Evolutionary conservation across 116 monocot genomes (phyloP).

Genomic region (Iris pallida): DNA sequence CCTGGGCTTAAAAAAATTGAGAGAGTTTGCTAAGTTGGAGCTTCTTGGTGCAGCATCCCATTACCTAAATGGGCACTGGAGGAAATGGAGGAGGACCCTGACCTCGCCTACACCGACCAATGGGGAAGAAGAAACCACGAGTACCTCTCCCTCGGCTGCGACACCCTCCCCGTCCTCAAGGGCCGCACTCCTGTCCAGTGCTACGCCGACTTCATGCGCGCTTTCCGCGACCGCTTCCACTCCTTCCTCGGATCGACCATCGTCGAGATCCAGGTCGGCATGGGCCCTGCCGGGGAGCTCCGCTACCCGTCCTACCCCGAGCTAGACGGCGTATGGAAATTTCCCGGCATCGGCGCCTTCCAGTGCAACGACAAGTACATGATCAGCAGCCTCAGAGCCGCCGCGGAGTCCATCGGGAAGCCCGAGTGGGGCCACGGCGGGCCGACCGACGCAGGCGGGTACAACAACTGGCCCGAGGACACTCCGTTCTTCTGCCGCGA

Average conservation of each 20-base stretch:
- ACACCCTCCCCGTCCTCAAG: constrained; percentile 69
- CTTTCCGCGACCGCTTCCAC: constrained; percentile 67
- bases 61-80: constrained; percentile 74
- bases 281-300: constrained; percentile 93
- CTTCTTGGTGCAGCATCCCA: constrained; percentile 55
- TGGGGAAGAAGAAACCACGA: constrained; percentile 78
- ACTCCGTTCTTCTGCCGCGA: constrained; percentile 66
- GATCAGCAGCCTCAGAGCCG: constrained; percentile 51
- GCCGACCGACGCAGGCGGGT: constrained; percentile 63
- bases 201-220: constrained; percentile 87
- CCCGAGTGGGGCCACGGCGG: constrained; percentile 69
- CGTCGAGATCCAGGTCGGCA: constrained; percentile 86
- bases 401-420: constrained; percentile 50
- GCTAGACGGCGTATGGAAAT: constrained; percentile 67
- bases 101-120: constrained; percentile 74
- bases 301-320: constrained; percentile 89
- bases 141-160: constrained; percentile 80
- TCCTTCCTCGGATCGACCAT: constrained; percentile 68
- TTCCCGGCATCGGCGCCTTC: constrained; percentile 88
- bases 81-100: constrained; percentile 71
- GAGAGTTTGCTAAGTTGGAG: neutral
- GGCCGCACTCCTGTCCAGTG: constrained; percentile 77
- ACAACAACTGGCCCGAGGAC: constrained; percentile 92
- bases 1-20: too few species aligned
- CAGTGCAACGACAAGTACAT: constrained; percentile 87